These are phyloP conservation scores for Parascedosporium putredinis DNA, from an alignment of 2,329 filamentous ascomycete genomes.

Conservation along the genomic window DNA sequence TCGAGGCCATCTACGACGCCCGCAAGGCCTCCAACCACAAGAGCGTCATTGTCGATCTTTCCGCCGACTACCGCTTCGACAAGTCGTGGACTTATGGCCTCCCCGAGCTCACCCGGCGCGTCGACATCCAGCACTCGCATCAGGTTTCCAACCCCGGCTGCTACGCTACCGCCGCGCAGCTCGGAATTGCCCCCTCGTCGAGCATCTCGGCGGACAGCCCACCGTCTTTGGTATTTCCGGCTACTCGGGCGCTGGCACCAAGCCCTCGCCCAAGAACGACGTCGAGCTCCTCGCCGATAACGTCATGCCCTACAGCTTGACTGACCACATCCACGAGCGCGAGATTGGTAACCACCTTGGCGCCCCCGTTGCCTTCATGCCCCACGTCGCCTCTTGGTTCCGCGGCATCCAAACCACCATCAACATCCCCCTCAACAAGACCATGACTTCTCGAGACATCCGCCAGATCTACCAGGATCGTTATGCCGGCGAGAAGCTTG, in stretches of 20 bases:
- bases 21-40: constrained; percentile 35
- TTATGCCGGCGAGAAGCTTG: constrained; percentile 89
- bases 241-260: constrained; percentile 91
- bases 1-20: constrained; percentile 73
- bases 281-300: constrained; percentile 74
- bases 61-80: constrained; percentile 93
- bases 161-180: constrained; percentile 86
- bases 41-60: constrained; percentile 82
- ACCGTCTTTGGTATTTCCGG: constrained; percentile 85
- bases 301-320: constrained; percentile 82
- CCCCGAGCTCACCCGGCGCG: constrained; percentile 71
- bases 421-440: constrained; percentile 74
- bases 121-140: constrained; percentile 64
- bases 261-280: constrained; percentile 90
- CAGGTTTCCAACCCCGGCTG: constrained; percentile 91
- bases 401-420: constrained; percentile 90
- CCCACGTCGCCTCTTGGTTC: constrained; percentile 95
- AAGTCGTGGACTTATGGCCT: constrained; percentile 79
- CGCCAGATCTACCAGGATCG: constrained; percentile 91
- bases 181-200: constrained; percentile 74
- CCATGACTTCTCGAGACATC: constrained; percentile 85
- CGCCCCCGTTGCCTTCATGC: constrained; percentile 69
- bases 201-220: constrained; percentile 65
- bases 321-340: constrained; percentile 88
- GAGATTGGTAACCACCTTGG: constrained; percentile 78